Evolutionary conservation across 768 basidiomycete species (phyloP).

Genomic region (Lactarius sanguifluus): DNA sequence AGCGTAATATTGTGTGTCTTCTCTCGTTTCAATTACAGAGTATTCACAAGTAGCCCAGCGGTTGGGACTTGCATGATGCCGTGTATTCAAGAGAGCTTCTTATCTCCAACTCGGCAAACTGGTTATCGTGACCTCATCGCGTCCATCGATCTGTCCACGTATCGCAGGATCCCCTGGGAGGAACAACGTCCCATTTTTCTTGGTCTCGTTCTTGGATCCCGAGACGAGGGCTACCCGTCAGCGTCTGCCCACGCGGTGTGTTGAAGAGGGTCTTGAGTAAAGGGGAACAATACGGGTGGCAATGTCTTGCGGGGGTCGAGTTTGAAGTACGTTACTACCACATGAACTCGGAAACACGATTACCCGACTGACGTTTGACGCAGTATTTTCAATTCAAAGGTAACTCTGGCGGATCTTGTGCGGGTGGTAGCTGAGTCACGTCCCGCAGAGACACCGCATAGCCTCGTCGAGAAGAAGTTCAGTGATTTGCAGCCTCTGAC

Average conservation of each 20-base stretch:
- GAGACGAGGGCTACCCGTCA: conserved; percentile 73
- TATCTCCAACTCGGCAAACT: conserved; percentile 85
- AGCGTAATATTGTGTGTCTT: conserved; percentile 80
- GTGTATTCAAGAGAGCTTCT: conserved; percentile 83
- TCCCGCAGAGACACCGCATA: conserved; percentile 72
- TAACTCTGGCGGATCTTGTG: conserved; percentile 31
- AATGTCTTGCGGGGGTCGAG: conserved; percentile 85
- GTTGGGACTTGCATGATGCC: conserved; percentile 91
- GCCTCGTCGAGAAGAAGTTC: conserved; percentile 77
- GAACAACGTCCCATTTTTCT: conserved; percentile 89
- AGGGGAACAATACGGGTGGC: conserved; percentile 49
- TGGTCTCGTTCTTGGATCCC: conserved; percentile 88
- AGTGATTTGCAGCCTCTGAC: conserved; percentile 75
- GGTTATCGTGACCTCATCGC: conserved; percentile 92
- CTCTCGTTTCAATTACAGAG: conserved; percentile 9
- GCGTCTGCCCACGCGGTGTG: conserved; percentile 85
- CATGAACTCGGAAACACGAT: neutral
- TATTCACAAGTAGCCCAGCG: conserved; percentile 43
- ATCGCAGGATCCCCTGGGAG: conserved; percentile 90
- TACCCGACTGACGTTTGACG: neutral
- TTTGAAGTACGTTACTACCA: conserved; percentile 64
- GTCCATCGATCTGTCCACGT: conserved; percentile 81
- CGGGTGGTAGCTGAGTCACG: conserved; percentile 4
- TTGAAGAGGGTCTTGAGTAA: conserved; percentile 57
- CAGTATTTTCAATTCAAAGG: conserved; percentile 93